phyloP scores from a whole-genome alignment of 176 grass and related monocot genomes.

The Phragmites australis region DNA sequence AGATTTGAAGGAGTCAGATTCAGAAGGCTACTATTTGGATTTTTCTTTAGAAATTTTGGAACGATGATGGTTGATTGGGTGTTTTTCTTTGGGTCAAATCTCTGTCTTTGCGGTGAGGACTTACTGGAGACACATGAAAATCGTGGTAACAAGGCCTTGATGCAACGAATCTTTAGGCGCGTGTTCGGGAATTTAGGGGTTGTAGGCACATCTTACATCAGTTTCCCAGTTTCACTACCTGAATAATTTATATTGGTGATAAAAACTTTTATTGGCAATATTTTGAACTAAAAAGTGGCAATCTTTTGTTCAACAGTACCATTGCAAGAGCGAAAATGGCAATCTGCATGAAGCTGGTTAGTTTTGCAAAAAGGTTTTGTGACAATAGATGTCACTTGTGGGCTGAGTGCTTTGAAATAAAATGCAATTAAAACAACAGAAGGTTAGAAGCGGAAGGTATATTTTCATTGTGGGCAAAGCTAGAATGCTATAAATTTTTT shows the following conservation, averaged over 20 bases:
- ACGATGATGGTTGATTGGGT: neutral
- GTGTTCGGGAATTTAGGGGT: neutral
- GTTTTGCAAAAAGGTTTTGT: neutral
- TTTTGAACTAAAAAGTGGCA: neutral
- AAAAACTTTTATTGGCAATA: neutral
- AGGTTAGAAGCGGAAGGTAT: neutral
- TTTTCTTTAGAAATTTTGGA: constrained; percentile 23
- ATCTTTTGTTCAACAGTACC: neutral
- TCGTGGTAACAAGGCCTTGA: neutral
- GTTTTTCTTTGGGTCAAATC: neutral
- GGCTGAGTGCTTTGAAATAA: neutral
- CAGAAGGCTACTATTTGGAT: neutral
- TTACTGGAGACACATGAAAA: neutral
- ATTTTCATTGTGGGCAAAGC: neutral
- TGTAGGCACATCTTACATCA: neutral
- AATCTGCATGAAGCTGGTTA: neutral
- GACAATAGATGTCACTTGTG: neutral
- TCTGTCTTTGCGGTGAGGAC: neutral
- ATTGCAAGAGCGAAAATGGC: neutral
- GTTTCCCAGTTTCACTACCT: neutral
- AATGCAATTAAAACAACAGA: neutral
- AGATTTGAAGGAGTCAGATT: neutral
- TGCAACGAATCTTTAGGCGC: neutral
- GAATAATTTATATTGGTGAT: neutral
- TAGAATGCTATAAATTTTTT: neutral